A percentile compares a stretch with the other conserved stretches of the same genome.
Evolutionary conservation across 805 yeast species (phyloP).

Genomic region (Candida golubevii): DNA sequence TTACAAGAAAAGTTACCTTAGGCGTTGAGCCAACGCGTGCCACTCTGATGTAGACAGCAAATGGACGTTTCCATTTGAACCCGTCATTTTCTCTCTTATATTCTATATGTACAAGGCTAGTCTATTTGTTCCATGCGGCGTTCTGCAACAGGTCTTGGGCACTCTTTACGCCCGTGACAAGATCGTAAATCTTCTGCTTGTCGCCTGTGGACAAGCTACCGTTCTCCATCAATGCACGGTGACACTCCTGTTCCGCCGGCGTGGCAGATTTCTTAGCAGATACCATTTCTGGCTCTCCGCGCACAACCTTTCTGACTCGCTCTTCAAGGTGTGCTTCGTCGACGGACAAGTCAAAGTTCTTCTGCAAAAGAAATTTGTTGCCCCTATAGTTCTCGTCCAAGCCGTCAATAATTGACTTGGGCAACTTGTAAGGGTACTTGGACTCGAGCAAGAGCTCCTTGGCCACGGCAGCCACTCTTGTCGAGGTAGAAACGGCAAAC

Average conservation of each 20-base stretch:
- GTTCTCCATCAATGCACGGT: slow-evolving; percentile 25
- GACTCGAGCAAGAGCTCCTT: slow-evolving; percentile 35
- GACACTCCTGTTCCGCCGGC: slow-evolving; percentile 10
- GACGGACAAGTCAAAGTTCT: slow-evolving; percentile 23
- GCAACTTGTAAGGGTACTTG: slow-evolving; percentile 39
- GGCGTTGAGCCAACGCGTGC: too few relatives aligned
- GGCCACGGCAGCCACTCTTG: slow-evolving; percentile 39
- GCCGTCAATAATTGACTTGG: slow-evolving; percentile 28
- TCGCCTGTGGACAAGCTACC: slow-evolving; percentile 24
- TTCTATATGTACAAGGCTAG: neutral
- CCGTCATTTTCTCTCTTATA: neutral
- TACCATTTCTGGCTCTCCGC: slow-evolving; percentile 26
- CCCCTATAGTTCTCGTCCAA: slow-evolving; percentile 17
- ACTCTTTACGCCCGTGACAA: slow-evolving; percentile 26
- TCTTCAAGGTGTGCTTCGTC: slow-evolving; percentile 19
- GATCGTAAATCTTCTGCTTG: slow-evolving; percentile 29
- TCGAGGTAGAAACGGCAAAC: slow-evolving; percentile 18
- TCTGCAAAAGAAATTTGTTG: slow-evolving; percentile 32
- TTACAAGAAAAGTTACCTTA: neutral
- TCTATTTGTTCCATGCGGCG: slow-evolving; percentile 25
- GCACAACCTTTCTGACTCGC: slow-evolving; percentile 28
- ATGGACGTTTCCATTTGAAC: neutral
- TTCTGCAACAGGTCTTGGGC: slow-evolving; percentile 24
- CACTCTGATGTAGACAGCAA: too few relatives aligned
- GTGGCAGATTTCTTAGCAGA: neutral